A percentile compares a stretch with the other conserved stretches of the same genome.
These are phyloP conservation scores for Isabelozyma gotoi DNA, from an alignment of 805 yeast species.

Conservation along the genomic window DNA sequence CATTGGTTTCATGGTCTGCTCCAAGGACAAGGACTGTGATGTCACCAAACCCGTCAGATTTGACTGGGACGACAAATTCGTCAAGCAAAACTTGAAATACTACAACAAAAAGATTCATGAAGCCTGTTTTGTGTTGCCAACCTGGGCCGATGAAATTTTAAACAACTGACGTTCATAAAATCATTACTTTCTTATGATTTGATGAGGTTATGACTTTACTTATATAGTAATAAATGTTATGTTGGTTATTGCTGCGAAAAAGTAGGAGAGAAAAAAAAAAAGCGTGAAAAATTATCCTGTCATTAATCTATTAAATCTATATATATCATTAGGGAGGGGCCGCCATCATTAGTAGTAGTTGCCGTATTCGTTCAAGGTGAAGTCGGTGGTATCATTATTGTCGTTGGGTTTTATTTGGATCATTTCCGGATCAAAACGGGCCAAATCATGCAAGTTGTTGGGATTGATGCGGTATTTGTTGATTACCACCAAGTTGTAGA, in stretches of 20 bases:
- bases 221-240: neutral
- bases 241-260: neutral
- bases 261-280: neutral
- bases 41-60: constrained; percentile 69
- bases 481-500: neutral
- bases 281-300: neutral
- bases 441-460: constrained; percentile 1
- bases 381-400: neutral
- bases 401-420: neutral
- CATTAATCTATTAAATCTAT: too few relatives aligned
- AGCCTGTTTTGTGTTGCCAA: constrained; percentile 90
- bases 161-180: constrained; percentile 17
- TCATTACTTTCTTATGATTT: neutral
- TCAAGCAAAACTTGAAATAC: constrained; percentile 67
- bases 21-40: constrained; percentile 65
- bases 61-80: constrained; percentile 58
- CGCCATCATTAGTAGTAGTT: neutral
- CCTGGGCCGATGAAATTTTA: constrained; percentile 67
- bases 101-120: constrained; percentile 81
- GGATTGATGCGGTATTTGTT: neutral
- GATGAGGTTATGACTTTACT: neutral
- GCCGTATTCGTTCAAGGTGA: neutral
- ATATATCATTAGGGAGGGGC: too few relatives aligned
- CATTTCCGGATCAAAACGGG: neutral
- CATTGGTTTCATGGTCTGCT: constrained; percentile 96